Evolutionary conservation across 2,329 filamentous ascomycete genomes (phyloP).

Genomic region (Xylariomycetidae sp.): DNA sequence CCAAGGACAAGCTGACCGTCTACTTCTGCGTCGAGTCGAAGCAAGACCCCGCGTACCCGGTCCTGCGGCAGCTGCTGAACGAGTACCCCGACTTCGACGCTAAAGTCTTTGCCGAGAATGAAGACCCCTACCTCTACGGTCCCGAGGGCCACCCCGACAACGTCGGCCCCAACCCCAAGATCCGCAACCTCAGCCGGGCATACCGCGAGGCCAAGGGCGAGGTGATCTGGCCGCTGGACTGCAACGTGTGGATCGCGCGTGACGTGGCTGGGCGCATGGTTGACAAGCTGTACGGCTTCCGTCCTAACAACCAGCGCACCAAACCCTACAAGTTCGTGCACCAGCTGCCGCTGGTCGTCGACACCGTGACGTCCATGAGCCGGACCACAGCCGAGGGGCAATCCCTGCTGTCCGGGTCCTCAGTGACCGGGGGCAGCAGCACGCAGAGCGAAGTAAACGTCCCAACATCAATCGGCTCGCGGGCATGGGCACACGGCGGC

Average conservation of each 20-base stretch:
- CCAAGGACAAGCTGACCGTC: slow-evolving; percentile 67
- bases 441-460: slow-evolving; percentile 26
- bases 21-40: slow-evolving; percentile 74
- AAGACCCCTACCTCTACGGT: slow-evolving; percentile 65
- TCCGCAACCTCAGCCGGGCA: slow-evolving; percentile 89
- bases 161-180: slow-evolving; percentile 96
- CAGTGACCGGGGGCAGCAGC: slow-evolving; percentile 25
- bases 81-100: slow-evolving; percentile 71
- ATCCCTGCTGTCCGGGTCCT: slow-evolving; percentile 28
- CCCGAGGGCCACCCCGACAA: slow-evolving; percentile 43
- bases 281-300: slow-evolving; percentile 71
- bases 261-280: slow-evolving; percentile 84
- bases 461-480: slow-evolving; percentile 20
- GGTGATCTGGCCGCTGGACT: slow-evolving; percentile 91
- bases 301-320: slow-evolving; percentile 37
- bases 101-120: slow-evolving; percentile 70
- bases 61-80: slow-evolving; percentile 62
- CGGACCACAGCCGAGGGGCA: slow-evolving; percentile 21
- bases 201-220: slow-evolving; percentile 86
- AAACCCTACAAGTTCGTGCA: slow-evolving; percentile 86
- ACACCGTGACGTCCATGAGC: slow-evolving; percentile 44
- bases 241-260: slow-evolving; percentile 85
- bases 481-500: slow-evolving; percentile 48
- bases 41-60: slow-evolving; percentile 69
- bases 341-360: slow-evolving; percentile 84